Evolutionary conservation across 768 basidiomycete species (phyloP), one percentile per base, ranked within the genome.

Genomic region (Cystofilobasidium ferigula): DNA sequence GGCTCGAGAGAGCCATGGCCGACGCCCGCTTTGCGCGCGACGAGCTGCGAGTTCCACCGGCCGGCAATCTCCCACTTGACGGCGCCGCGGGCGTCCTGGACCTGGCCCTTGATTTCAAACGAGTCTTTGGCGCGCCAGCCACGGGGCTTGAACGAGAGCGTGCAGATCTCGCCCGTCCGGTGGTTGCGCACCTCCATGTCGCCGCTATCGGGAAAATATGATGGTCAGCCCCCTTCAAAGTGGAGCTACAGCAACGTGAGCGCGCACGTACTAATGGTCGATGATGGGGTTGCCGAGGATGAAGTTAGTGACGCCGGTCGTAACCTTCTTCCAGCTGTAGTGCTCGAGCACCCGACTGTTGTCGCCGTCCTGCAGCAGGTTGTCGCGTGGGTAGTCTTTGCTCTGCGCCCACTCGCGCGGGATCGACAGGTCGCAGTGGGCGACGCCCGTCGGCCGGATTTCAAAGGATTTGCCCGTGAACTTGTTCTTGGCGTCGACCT

Each of bases 401-500:
- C 54, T 36, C 16, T 35, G 43, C 0, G 78, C 86, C 76, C 82
- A 81, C 14, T 83, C 83, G 57, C 81, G 79, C 0, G 90, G 87
- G 4, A 97, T 75, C 22, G 87, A 77, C 12, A 98, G 79, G 53
- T 94, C 87, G 7, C 82, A 86, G 71, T 97, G 93, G 0, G 92
- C 93, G 13, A 90, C 80, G n/a, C 93, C 93, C 2, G 92, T 97
- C 1, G 93, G 93, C 30, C 89, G 79, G 71, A 97, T 95, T 79
- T 98, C 93, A 26, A 57, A 57, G 0, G 87, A 89, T 75, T 92
- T 90, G 47, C 93, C 93, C 82, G 91, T 86, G 76, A 98, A 95
- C 77, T 86, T 94, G 75, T 92, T 93, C 76, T 95, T 91, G 3
- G 93, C 93, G 72, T 95, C 93, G 61, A 97, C 93, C 85, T 91